These are phyloP conservation scores for Penicillium nordicum DNA, from an alignment of 2,329 filamentous ascomycete species.

Conservation along the genomic window DNA sequence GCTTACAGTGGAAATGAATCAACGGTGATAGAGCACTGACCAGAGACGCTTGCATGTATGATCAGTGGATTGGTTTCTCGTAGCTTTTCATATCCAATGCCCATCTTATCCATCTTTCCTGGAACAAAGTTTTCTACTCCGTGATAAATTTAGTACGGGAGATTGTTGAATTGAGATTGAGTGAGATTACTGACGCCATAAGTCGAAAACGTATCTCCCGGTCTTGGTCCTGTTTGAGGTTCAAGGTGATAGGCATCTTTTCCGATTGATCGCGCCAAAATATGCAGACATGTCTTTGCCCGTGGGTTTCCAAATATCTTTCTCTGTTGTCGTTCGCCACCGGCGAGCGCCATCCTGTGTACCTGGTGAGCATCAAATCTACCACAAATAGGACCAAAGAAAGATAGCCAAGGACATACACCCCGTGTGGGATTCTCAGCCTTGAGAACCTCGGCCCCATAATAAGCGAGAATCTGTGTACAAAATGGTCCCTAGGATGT, in stretches of 20 bases:
- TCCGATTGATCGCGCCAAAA: slow-evolving; percentile 46
- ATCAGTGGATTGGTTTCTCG: slow-evolving; percentile 36
- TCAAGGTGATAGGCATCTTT: slow-evolving; percentile 43
- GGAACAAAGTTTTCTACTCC: slow-evolving; percentile 46
- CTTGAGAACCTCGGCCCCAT: no score
- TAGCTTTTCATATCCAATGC: slow-evolving; percentile 41
- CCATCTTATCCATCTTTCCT: slow-evolving; percentile 41
- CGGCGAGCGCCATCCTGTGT: slow-evolving; percentile 31
- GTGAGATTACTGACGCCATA: slow-evolving; percentile 30
- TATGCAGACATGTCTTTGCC: slow-evolving; percentile 40
- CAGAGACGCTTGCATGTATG: slow-evolving; percentile 45
- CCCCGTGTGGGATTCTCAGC: no score
- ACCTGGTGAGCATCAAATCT: neutral
- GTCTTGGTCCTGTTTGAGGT: slow-evolving; percentile 31
- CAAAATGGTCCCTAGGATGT: no score
- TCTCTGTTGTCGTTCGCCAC: slow-evolving; percentile 31
- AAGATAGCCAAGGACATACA: no score
- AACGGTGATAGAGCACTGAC: slow-evolving; percentile 10
- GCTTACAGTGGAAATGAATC: neutral
- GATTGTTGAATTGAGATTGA: neutral
- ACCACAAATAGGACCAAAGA: no score
- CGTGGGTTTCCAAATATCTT: slow-evolving; percentile 24
- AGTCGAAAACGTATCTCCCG: slow-evolving; percentile 35
- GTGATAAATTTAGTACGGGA: neutral
- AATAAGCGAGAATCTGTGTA: no score